Conservation (phyloP, 352 stramenopile species). For the Phytophthora ramorum region DNA sequence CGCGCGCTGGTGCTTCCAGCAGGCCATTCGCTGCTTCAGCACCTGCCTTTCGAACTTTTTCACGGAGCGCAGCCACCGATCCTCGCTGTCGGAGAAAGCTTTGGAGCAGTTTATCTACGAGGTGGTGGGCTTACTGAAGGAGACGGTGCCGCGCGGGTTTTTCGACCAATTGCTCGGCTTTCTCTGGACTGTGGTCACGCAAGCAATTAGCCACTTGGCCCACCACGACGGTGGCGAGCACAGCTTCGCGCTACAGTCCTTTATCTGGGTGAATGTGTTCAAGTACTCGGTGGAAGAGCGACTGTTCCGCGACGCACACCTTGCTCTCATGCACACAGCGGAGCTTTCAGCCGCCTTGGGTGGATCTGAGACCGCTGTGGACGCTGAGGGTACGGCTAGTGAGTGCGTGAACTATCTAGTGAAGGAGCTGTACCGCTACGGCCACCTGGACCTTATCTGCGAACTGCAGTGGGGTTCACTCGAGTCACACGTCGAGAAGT, state of each 20-base stretch:
- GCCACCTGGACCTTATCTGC: constrained; percentile 72
- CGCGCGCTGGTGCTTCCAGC: constrained; percentile 71
- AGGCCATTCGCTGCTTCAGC: constrained; percentile 75
- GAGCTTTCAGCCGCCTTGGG: constrained; percentile 43
- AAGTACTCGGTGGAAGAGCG: constrained; percentile 78
- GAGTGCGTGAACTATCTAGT: constrained; percentile 81
- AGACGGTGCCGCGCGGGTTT: constrained; percentile 64
- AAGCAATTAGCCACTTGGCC: constrained; percentile 47
- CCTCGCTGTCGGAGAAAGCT: constrained; percentile 26
- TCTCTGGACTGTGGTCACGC: constrained; percentile 69
- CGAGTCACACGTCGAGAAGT: constrained; percentile 69
- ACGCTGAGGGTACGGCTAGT: constrained; percentile 45
- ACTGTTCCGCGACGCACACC: constrained; percentile 66
- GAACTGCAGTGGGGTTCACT: constrained; percentile 75
- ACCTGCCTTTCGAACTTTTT: constrained; percentile 74
- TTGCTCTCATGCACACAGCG: constrained; percentile 76
- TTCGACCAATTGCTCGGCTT: constrained; percentile 67
- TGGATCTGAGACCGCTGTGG: constrained; percentile 24
- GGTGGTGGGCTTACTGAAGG: constrained; percentile 67
- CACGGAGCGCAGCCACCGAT: constrained; percentile 30
- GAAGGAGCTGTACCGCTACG: constrained; percentile 74
- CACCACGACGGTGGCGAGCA: constrained; percentile 37
- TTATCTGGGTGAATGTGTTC: constrained; percentile 87
- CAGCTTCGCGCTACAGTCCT: constrained; percentile 63
- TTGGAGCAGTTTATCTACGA: constrained; percentile 74